Base-by-base conservation (phyloP, 2,329 filamentous ascomycete genomes). In the Lachnellula arida region DNA sequence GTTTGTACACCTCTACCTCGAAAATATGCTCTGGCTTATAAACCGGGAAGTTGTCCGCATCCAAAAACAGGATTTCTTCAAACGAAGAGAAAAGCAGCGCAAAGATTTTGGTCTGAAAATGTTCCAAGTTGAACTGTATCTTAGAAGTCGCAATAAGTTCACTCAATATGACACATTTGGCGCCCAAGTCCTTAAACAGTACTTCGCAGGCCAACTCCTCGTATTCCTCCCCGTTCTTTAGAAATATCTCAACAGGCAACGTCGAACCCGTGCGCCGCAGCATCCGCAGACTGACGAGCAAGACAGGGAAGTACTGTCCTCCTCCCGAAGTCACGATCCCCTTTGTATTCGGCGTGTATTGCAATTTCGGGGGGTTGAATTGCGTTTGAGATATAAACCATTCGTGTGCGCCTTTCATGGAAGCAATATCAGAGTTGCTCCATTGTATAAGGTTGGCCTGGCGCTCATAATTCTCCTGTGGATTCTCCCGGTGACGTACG, bases 51-150 rank as follows among this genome's bases (percentile, higher is more conserved):
- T 72, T 71, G 49, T 79, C 77, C 2, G 74, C 75, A 54, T 79
- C 77, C 15, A 79, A 63, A 60, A 77, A 78, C 6, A 79, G 65
- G n/a, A 78, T 70, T 22, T 78, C 71, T 53, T 76, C 72, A 51
- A 79, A 80, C 0, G 73, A 75, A 8, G 75, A 77, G 61, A 78
- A 76, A 7, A 79, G 66, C 65, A 79, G 73, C 2, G 76, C 73
- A 40, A 79, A 73, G 1, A 70, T 66, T 61, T 79, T 79, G 63
- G 75, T 72, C 55, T 79, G 77, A 63, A 75, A 79, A 49, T 72
- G 71, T 17, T 70, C 65, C 44, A 78, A 72, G 14, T 70, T 61
- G 7, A 69, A 59, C 2, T 65, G 63, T 5, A 63, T 62, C 1
- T 68, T 63, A 0, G 67, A 61, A 2, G 62, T 61, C 22, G 68